These are phyloP conservation scores for Rhodamnia argentea DNA, from an alignment of 345 rosid genomes.

Conservation along the genomic window DNA sequence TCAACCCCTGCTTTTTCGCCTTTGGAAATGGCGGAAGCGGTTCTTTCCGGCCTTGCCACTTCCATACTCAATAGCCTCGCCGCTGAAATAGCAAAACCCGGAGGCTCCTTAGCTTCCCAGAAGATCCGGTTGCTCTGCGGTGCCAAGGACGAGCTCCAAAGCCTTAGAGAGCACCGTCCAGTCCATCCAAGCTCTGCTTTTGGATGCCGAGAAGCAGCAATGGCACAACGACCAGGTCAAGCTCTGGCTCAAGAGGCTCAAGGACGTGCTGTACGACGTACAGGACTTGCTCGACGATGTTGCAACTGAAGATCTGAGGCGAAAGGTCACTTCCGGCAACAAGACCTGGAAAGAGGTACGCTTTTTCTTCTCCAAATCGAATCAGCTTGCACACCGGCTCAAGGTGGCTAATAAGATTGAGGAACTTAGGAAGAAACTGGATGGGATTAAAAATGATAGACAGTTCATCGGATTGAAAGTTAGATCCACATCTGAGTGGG, in stretches of 20 bases:
- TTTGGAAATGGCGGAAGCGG: neutral
- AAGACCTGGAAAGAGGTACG: neutral
- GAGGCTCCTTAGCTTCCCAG: neutral
- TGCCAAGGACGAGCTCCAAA: neutral
- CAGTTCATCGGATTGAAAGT: too few relatives aligned
- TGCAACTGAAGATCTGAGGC: neutral
- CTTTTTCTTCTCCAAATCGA: neutral
- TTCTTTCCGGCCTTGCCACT: neutral
- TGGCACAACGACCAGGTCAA: neutral
- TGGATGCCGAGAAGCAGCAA: constrained; percentile 16
- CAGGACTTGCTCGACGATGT: constrained; percentile 15
- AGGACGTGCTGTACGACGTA: constrained; percentile 4
- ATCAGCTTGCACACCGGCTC: neutral
- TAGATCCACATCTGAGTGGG: too few relatives aligned
- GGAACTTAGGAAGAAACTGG: too few relatives aligned
- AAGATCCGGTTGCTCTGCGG: neutral
- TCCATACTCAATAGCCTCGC: neutral
- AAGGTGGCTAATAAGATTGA: too few relatives aligned
- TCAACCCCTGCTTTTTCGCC: neutral
- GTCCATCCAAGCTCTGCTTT: neutral
- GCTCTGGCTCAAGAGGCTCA: constrained; percentile 7
- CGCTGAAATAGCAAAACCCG: neutral
- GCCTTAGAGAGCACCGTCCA: neutral
- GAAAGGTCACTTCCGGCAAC: neutral
- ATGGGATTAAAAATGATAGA: too few relatives aligned